Conservation (phyloP, 2,329 filamentous ascomycete genomes). For the Sarocladium strictum region DNA sequence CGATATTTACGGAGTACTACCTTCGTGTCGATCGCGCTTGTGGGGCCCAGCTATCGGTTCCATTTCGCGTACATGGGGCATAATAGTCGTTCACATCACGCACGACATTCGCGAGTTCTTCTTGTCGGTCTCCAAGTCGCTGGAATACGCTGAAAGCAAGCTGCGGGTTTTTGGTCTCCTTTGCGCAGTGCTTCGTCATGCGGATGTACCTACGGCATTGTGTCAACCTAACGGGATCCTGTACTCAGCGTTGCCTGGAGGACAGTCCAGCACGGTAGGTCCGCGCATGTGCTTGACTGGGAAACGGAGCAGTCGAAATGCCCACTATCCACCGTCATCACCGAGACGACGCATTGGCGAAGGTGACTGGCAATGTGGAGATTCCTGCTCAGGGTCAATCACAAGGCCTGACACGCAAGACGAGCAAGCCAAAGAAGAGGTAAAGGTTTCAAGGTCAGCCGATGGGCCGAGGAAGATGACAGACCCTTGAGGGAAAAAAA, state of each 20-base stretch:
- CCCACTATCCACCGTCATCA: conserved; percentile 63
- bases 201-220: conserved; percentile 91
- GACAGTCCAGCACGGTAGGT: conserved; percentile 67
- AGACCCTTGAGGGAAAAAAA: too few relatives aligned
- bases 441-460: too few relatives aligned
- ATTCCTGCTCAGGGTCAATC: neutral
- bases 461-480: too few relatives aligned
- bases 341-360: conserved; percentile 20
- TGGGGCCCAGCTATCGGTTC: conserved; percentile 83
- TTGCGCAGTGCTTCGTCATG: conserved; percentile 69
- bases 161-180: conserved; percentile 81
- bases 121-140: conserved; percentile 82
- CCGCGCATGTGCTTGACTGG: conserved; percentile 73
- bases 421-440: too few relatives aligned
- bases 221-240: conserved; percentile 73
- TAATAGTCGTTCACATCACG: conserved; percentile 90
- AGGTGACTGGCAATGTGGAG: neutral
- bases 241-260: conserved; percentile 56
- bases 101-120: conserved; percentile 95
- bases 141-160: conserved; percentile 80
- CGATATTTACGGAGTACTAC: too few relatives aligned
- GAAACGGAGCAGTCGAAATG: conserved; percentile 61
- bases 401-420: neutral
- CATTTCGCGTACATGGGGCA: conserved; percentile 94
- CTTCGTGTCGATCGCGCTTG: conserved; percentile 77